These are phyloP conservation scores for Rehmannia glutinosa DNA, from an alignment of 257 asterid genomes.

Conservation along the genomic window DNA sequence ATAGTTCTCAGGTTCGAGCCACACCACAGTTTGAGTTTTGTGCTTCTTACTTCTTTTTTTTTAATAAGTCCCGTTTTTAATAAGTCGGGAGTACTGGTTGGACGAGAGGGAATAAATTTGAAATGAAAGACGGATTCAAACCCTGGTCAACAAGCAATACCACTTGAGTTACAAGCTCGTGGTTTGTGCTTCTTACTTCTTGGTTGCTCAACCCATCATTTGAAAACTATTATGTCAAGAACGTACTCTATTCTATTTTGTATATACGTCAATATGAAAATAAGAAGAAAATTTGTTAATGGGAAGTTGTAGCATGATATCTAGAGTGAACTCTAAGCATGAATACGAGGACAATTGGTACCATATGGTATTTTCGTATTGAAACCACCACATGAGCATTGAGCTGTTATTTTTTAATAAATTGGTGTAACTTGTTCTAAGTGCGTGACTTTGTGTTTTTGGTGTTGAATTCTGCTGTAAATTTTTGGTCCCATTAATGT, in stretches of 20 bases:
- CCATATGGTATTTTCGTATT: neutral
- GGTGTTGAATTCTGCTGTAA: constrained; percentile 3
- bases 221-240: neutral
- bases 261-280: neutral
- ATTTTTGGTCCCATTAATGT: no score
- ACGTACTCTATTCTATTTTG: neutral
- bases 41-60: no score
- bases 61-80: no score
- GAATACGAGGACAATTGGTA: neutral
- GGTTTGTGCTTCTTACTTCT: neutral
- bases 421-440: no score
- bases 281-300: no score
- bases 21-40: neutral
- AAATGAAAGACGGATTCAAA: no score
- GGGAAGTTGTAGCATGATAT: neutral
- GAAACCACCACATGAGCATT: neutral
- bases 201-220: neutral
- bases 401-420: no score
- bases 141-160: no score
- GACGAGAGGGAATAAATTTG: no score
- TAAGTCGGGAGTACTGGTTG: no score
- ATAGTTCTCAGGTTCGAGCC: neutral
- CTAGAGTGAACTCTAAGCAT: neutral
- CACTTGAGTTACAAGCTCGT: no score
- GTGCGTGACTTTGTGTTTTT: no score